Percentiles rank a stretch among this genome's conserved stretches.
Evolutionary conservation across 192 early-diverging fungal genomes (phyloP).

Genomic region (Podila minutissima): DNA sequence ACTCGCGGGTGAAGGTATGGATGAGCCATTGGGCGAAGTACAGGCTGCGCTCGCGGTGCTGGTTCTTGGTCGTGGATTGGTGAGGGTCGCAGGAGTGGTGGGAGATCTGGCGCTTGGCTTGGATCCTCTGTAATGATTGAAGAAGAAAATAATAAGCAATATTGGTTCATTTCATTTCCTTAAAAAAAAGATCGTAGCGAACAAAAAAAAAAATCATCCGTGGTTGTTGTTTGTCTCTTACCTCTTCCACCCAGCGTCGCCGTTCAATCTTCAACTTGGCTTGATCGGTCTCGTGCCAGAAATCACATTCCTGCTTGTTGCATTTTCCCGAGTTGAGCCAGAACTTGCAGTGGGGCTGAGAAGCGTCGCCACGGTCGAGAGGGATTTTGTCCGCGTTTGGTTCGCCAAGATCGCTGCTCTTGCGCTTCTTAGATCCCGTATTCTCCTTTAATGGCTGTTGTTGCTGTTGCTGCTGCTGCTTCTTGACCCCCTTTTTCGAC

Average conservation of each 20-base stretch:
- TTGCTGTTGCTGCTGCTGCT: not conserved
- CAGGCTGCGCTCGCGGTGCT: slow-evolving; percentile 57
- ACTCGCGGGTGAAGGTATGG: slow-evolving; percentile 48
- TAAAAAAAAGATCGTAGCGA: not conserved
- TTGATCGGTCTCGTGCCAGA: slow-evolving; percentile 44
- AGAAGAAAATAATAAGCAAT: no score
- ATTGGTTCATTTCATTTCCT: no score
- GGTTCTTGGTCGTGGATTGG: slow-evolving; percentile 54
- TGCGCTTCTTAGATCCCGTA: not conserved
- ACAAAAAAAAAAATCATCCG: not conserved
- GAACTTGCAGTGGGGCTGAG: slow-evolving; percentile 48
- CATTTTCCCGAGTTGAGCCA: slow-evolving; percentile 50
- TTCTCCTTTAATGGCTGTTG: not conserved
- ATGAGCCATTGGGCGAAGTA: slow-evolving; percentile 67
- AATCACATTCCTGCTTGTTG: slow-evolving; percentile 31
- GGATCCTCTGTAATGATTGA: slow-evolving; percentile 32
- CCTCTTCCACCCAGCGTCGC: slow-evolving; percentile 40
- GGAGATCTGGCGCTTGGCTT: slow-evolving; percentile 47
- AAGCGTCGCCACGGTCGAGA: slow-evolving; percentile 11
- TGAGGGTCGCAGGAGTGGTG: slow-evolving; percentile 58
- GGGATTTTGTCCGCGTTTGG: not conserved
- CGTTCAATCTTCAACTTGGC: slow-evolving; percentile 32
- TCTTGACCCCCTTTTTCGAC: not conserved
- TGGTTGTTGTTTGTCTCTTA: not conserved
- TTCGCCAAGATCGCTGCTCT: not conserved